These are phyloP conservation scores for Quercus robur DNA, from an alignment of 306 rosid species.

Conservation along the genomic window DNA sequence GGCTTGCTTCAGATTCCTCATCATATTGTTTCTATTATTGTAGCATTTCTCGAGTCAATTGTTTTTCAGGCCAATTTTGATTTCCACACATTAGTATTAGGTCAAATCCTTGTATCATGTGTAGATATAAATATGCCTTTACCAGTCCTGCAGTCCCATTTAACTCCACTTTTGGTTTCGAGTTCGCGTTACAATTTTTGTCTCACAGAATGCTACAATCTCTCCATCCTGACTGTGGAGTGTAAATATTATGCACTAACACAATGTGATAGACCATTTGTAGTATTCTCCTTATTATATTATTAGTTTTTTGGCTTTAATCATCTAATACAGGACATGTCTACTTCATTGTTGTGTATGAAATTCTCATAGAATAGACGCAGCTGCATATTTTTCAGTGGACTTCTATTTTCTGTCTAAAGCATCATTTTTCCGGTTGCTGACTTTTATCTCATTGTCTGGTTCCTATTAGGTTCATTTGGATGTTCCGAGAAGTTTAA, in stretches of 20 bases:
- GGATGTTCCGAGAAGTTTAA: background rate
- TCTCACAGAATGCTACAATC: background rate
- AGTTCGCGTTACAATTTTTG: background rate
- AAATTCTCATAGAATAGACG: too few species aligned
- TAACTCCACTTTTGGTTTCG: background rate
- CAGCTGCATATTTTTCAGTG: too few species aligned
- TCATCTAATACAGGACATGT: too few species aligned
- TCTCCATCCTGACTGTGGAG: background rate
- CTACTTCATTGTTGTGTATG: too few species aligned
- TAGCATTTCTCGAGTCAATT: slow-evolving; percentile 14
- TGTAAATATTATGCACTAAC: background rate
- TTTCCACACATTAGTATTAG: background rate
- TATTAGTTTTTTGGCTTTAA: too few species aligned
- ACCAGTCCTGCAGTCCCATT: background rate
- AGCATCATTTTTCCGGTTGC: background rate
- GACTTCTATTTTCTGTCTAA: too few species aligned
- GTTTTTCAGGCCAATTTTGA: slow-evolving; percentile 21
- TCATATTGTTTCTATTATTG: slow-evolving; percentile 32
- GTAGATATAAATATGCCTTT: background rate
- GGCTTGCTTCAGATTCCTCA: slow-evolving; percentile 32
- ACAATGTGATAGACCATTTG: background rate
- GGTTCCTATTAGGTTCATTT: background rate
- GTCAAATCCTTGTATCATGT: background rate
- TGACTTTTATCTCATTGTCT: background rate
- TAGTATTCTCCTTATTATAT: background rate